Base-by-base conservation (phyloP, 371 early-diverging fungal genomes). In the Zychaea mexicana region DNA sequence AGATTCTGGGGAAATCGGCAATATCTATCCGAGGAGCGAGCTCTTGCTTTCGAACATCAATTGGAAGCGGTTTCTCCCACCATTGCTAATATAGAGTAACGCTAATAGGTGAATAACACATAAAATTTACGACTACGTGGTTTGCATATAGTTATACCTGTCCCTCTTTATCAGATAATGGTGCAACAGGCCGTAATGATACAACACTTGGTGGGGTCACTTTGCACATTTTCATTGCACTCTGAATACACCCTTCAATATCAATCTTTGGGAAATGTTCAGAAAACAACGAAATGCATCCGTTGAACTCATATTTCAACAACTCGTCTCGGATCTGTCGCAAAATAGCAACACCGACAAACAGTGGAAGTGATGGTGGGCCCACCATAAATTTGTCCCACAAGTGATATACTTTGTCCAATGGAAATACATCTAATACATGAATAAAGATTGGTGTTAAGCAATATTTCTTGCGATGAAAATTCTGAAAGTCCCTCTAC, bases 301-400 rank as follows among this genome's bases (percentile, higher is more conserved):
- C 89, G 55, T 88, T 89, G 72, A 90, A 89, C 52, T 88, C 92
- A 28, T 82, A 83, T 2, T 66, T 64, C 12, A 91, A 70, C 2
- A 91, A 61, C 0, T 74, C 70, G 38, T 79, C 80, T 10, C 89
- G 82, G 19, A 90, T 79, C 57, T 90, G 91, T 2, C 84, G 78
- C 46, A 93, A 55, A 28, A 94, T 91, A 12, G 90, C 82, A 52
- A 89, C 81, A 0, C 90, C 94, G 7, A 87, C 81, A 71, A 90
- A 91, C 4, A 91, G 52, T 2, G 88, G 87, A 9, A 92, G 70
- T 0, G 88, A 86, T 0, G 84, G 65, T 2, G 89, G 88, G 0
- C 90, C 89, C 15, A 88, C 86, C 9, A 90, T 61, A 12, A 91
- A 60, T 60, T 86, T 86, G 70, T 93, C 93, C 92, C 93, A 94